Base-by-base conservation (phyloP, 345 rosid species). In the Eucalyptus tenuipes region DNA sequence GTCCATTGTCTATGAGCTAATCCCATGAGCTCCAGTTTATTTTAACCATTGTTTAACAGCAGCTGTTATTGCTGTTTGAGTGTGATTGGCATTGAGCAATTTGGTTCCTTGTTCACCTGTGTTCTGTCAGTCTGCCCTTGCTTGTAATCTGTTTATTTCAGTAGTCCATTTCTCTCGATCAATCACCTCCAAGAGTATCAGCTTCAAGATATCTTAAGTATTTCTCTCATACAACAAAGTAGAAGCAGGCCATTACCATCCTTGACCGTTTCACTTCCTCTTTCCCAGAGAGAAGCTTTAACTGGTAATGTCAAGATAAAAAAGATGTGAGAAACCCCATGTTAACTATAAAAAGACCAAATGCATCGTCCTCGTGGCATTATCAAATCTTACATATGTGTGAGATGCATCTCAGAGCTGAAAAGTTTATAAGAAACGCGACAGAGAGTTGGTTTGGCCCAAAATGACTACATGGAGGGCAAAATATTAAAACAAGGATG, bases 361-460 rank as follows among this genome's bases (percentile, higher is more conserved):
- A 20, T 25, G 84, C 9, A 49, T 49, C 2, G 8, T 49, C 47
- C 82, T 37, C 1, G 27, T 37, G 47, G 18, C 40, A 20, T 75
- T 18, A 75, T 75, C 59, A 49, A 37, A 61, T 66, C 96, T 93
- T 94, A 97, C 98, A 95, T 87, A 89, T 98, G 99, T 91, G 93
- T 90, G 82, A 97, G 93, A 52, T 47, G 57, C 99, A 97, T 96
- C 20, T 87, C 47, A 47, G 98, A 90, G 89, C 90, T 94, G 93
- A 98, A 97, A 88, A 97, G 95, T 85, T 89, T 15, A 91, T n/a
- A 40, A 99, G 96, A 88, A 98, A 89, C 4, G n/a, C 17, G 37
- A 96, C 99, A 0, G 97, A 91, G 71, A 98, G 96, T 88, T 91
- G 91, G 90, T 96, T 98, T 81, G 89, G 71, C 87, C 98, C 99